Evolutionary conservation across 257 asterid species (phyloP).

Genomic region (Solanum okadae): DNA sequence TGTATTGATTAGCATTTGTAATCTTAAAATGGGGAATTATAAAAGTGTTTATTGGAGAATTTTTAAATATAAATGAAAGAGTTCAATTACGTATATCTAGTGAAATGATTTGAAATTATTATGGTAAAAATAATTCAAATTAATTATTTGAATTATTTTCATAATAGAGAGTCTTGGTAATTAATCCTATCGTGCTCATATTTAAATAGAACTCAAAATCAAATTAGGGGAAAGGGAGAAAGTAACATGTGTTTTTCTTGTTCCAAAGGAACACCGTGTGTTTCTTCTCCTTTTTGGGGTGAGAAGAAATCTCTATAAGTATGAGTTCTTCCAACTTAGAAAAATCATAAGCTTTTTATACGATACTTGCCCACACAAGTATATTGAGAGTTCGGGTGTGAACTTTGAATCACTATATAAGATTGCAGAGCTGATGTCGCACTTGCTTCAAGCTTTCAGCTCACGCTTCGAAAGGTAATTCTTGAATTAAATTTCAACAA

Average conservation of each 20-base stretch:
- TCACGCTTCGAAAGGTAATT: too few relatives aligned
- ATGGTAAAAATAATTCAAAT: too few relatives aligned
- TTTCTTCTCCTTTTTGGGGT: not conserved
- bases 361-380: not conserved
- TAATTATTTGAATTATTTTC: not conserved
- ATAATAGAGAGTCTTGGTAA: not conserved
- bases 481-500: not conserved
- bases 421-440: not conserved
- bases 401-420: not conserved
- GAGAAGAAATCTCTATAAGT: not conserved
- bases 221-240: not conserved
- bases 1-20: too few relatives aligned
- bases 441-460: too few relatives aligned
- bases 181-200: not conserved
- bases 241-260: too few relatives aligned
- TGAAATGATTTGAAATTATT: too few relatives aligned
- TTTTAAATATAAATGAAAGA: too few relatives aligned
- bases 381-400: not conserved
- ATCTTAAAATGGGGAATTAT: too few relatives aligned
- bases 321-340: not conserved
- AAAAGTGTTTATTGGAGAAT: too few relatives aligned
- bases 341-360: too few relatives aligned
- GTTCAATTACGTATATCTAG: too few relatives aligned
- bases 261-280: not conserved
- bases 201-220: not conserved